These are phyloP conservation scores for Sclerotinia minor DNA, from an alignment of 2,329 filamentous ascomycete genomes.

Conservation along the genomic window DNA sequence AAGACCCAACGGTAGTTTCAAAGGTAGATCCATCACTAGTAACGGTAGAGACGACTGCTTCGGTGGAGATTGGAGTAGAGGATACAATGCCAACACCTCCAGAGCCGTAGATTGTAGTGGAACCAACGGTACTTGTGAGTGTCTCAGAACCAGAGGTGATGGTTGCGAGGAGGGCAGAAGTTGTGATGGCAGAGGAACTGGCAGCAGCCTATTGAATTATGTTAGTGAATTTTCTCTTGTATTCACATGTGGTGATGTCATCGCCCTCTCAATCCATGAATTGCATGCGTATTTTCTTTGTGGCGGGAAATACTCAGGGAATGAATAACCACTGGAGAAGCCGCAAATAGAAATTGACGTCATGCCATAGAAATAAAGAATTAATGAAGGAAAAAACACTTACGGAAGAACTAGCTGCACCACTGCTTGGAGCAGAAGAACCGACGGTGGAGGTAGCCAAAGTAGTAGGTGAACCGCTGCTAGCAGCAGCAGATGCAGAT, in stretches of 20 bases:
- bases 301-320: background rate
- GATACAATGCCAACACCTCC: slow-evolving; percentile 23
- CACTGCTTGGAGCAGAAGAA: slow-evolving; percentile 7
- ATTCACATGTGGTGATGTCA: background rate
- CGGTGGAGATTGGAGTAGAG: slow-evolving; percentile 35
- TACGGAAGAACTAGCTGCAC: slow-evolving; percentile 20
- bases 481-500: slow-evolving; percentile 6
- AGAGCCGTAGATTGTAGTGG: slow-evolving; percentile 31
- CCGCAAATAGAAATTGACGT: slow-evolving; percentile 1
- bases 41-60: slow-evolving; percentile 31
- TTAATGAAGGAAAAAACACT: background rate
- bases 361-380: background rate
- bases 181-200: slow-evolving; percentile 31
- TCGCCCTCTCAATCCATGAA: background rate
- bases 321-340: background rate
- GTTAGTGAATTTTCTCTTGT: slow-evolving; percentile 13
- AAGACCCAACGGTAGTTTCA: slow-evolving; percentile 34
- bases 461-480: slow-evolving; percentile 23
- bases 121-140: slow-evolving; percentile 29
- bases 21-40: slow-evolving; percentile 33
- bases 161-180: slow-evolving; percentile 30
- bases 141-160: slow-evolving; percentile 29
- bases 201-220: slow-evolving; percentile 13
- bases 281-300: background rate
- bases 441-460: slow-evolving; percentile 23